Conservation (phyloP, 2,329 filamentous ascomycete species). For the Cladosporium velox region DNA sequence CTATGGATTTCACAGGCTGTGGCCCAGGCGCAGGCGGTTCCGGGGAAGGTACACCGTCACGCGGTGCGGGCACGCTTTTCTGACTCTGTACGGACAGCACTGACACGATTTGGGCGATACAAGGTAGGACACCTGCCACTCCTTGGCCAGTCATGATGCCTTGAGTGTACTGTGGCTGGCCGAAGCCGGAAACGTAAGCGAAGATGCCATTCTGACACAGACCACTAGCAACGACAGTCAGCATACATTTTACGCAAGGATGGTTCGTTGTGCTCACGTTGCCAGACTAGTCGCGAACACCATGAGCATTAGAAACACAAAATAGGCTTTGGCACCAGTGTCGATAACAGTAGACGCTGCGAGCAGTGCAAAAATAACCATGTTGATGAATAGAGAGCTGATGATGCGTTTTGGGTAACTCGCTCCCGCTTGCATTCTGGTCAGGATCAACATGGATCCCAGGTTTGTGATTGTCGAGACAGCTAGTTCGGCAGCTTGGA, state of each 20-base stretch:
- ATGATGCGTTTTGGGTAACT: conserved; percentile 88
- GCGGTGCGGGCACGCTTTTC: conserved; percentile 24
- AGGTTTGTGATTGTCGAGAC: conserved; percentile 86
- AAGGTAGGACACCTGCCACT: conserved; percentile 85
- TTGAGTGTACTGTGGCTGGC: conserved; percentile 85
- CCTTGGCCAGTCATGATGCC: conserved; percentile 95
- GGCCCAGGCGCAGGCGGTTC: conserved; percentile 26
- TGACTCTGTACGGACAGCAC: conserved; percentile 64
- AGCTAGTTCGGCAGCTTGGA: conserved; percentile 85
- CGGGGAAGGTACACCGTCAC: conserved; percentile 15
- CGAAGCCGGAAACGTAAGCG: conserved; percentile 85
- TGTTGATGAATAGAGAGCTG: conserved; percentile 73
- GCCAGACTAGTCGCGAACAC: conserved; percentile 78
- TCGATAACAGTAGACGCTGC: conserved; percentile 73
- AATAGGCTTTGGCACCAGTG: conserved; percentile 66
- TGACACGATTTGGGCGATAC: conserved; percentile 80
- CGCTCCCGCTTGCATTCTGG: conserved; percentile 76
- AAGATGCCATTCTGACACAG: conserved; percentile 93
- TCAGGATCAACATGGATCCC: conserved; percentile 71
- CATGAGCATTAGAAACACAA: conserved; percentile 78
- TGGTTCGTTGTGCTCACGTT: conserved; percentile 44
- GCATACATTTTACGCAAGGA: neutral
- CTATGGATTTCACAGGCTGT: conserved; percentile 58
- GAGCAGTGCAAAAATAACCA: conserved; percentile 73
- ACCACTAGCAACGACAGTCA: conserved; percentile 45